Percentiles rank a stretch among this genome's conserved stretches.
phyloP scores from a whole-genome alignment of 2,329 filamentous ascomycete species.

The Eurotiales sp. region DNA sequence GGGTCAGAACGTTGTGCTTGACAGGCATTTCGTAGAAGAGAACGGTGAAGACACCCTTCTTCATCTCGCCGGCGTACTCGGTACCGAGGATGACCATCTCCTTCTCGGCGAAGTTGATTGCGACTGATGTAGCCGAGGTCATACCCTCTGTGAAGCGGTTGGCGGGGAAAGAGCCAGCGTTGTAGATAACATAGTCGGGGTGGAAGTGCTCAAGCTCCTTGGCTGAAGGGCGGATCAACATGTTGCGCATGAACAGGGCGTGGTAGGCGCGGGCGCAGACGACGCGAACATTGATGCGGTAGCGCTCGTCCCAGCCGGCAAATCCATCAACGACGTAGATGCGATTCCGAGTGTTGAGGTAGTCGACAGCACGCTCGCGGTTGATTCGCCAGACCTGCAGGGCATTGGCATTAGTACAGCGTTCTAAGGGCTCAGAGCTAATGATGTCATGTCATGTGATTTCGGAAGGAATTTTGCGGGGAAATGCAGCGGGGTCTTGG shows the following conservation, averaged over 20 bases:
- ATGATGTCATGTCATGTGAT: slow-evolving; percentile 29
- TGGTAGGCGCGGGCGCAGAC: slow-evolving; percentile 99
- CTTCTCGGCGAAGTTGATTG: slow-evolving; percentile 99
- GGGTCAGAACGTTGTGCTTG: slow-evolving; percentile 97
- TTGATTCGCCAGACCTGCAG: slow-evolving; percentile 97
- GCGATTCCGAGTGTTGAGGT: slow-evolving; percentile 96
- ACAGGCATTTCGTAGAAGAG: slow-evolving; percentile 99
- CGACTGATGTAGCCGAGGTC: slow-evolving; percentile 96
- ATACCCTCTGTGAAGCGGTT: slow-evolving; percentile 98
- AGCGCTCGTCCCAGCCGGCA: slow-evolving; percentile 97
- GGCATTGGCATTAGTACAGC: slow-evolving; percentile 3
- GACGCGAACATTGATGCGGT: slow-evolving; percentile 94
- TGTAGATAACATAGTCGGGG: slow-evolving; percentile 99
- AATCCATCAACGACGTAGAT: slow-evolving; percentile 98
- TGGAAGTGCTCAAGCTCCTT: slow-evolving; percentile 97
- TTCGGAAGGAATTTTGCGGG: slow-evolving; percentile 14
- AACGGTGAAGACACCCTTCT: slow-evolving; percentile 98
- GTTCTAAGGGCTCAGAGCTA: no score
- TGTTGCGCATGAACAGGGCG: slow-evolving; percentile 99
- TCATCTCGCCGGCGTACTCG: slow-evolving; percentile 97
- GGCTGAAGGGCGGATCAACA: slow-evolving; percentile 90
- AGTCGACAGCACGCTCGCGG: slow-evolving; percentile 96
- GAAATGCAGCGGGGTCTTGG: slow-evolving; percentile 11
- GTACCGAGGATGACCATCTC: slow-evolving; percentile 99
- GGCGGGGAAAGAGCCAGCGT: slow-evolving; percentile 95